Evolutionary conservation across 139 green algal genomes (phyloP), one percentile per base, ranked within the genome.

Genomic region (Chlorella sorokiniana): DNA sequence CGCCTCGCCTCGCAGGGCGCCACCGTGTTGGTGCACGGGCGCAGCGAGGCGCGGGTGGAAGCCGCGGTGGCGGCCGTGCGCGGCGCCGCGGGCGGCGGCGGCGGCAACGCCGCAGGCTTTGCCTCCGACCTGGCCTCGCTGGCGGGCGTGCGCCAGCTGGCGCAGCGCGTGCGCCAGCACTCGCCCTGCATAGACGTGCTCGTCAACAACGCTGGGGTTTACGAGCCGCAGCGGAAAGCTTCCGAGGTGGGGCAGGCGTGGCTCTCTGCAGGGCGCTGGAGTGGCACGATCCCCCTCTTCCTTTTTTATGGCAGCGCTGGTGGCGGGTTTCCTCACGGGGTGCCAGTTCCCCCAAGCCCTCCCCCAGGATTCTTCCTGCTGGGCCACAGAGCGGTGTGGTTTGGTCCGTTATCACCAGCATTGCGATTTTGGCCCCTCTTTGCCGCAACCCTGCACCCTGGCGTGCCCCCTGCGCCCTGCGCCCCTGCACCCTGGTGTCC

Each of bases 1-100:
- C 85, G 41, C 29, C 78, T 95, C 8, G 89, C 88, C 16, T 5
- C 14, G 22, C 54, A 74, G 20, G 92, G 88, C 27, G 86, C 81
- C 1, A 83, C 76, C 4, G 90, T 95, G 11, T 71, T 95, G 16
- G 52, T 95, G 10, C 92, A 95, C 74, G 92, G 91, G 69, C 69
- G 72, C 23, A 68, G 31, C 33, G 63, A 65, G 27, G 77, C 31
- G 7, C 79, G 79, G 11, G 51, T 86, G 38, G 14, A 70, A 25
- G 20, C 56, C n/a, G 52, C 79, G 31, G 77, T 77, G n/a, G 31
- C 33, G n/a, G 33, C 27, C 10, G 69, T 74, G 35, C 27, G 25
- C 16, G 35, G 35, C 4, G 69, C 79, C 3, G 70, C 31, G n/a
- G 31, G 10, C 10, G 59, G 41, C 16, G 37, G 14, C 37, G 54